Conservation (phyloP, 805 yeast species). For the Schizosaccharomyces japonicus region DNA sequence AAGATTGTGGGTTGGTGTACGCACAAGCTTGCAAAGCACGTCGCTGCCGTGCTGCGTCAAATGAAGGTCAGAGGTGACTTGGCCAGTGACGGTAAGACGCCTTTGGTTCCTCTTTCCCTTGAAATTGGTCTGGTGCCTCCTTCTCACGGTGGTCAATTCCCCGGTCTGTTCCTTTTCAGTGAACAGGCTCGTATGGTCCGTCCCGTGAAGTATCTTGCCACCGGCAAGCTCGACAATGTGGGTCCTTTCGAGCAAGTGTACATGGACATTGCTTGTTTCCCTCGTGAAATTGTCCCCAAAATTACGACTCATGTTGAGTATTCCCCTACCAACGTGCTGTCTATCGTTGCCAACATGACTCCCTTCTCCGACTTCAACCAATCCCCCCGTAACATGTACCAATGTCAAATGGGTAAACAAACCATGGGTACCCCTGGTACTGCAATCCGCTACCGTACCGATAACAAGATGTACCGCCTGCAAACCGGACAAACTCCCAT, state of each 20-base stretch:
- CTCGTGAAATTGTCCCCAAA: constrained; percentile 62
- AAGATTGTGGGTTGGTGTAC: constrained; percentile 81
- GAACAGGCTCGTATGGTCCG: constrained; percentile 89
- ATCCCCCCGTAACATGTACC: constrained; percentile 98
- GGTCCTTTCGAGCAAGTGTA: constrained; percentile 98
- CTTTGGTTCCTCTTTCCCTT: constrained; percentile 60
- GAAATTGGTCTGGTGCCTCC: constrained; percentile 95
- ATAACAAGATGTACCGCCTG: constrained; percentile 74
- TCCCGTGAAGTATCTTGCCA: constrained; percentile 77
- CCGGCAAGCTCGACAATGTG: constrained; percentile 58
- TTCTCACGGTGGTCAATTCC: constrained; percentile 87
- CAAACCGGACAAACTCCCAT: constrained; percentile 95
- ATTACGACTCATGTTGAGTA: constrained; percentile 83
- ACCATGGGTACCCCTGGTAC: constrained; percentile 99
- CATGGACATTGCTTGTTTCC: constrained; percentile 86
- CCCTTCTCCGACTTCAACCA: constrained; percentile 97
- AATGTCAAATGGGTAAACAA: constrained; percentile 99
- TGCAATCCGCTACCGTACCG: constrained; percentile 74
- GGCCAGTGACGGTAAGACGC: constrained; percentile 11
- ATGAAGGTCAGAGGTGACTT: constrained; percentile 40
- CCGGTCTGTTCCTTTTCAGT: constrained; percentile 78
- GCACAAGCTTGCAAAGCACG: constrained; percentile 61
- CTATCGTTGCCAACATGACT: constrained; percentile 86
- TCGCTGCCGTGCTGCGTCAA: constrained; percentile 72
- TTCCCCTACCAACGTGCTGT: constrained; percentile 80